phyloP scores from a whole-genome alignment of 2,329 filamentous ascomycete genomes.

The Diaporthe helianthi region DNA sequence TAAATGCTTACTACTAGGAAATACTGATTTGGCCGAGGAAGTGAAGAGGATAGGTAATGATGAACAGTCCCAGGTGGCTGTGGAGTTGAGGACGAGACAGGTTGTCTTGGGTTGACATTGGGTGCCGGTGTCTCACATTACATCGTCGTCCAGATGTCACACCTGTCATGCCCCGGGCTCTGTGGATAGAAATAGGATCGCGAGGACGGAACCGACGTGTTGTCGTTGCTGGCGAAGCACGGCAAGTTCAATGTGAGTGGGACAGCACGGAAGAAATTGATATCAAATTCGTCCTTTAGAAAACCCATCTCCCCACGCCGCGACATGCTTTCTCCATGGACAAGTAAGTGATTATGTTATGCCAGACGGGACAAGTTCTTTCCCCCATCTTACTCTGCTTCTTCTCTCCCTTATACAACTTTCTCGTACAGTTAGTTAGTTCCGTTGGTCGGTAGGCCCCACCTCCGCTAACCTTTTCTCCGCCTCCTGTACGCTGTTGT shows the following conservation, averaged over 20 bases:
- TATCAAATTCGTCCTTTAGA: conserved; percentile 11
- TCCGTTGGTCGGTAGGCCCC: background rate
- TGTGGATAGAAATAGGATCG: no score
- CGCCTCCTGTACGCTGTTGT: background rate
- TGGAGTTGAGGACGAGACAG: background rate
- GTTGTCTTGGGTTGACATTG: background rate
- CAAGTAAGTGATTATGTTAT: conserved; percentile 4
- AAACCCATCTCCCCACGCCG: conserved; percentile 7
- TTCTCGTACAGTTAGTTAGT: background rate
- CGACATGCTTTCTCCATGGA: conserved; percentile 15
- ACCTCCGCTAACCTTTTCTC: background rate
- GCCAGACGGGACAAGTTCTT: conserved; percentile 8
- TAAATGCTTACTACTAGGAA: background rate
- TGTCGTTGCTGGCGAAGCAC: no score
- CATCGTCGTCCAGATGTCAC: no score
- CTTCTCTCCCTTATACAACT: background rate
- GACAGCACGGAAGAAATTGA: conserved; percentile 1
- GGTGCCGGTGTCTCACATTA: no score
- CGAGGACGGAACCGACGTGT: no score
- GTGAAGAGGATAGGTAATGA: rapidly evolving
- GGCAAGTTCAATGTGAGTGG: background rate
- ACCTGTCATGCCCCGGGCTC: no score
- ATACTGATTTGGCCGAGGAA: background rate
- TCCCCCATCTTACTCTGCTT: background rate
- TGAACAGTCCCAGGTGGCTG: background rate